phyloP scores from a whole-genome alignment of 1,284 basidiomycete genomes.

The Leucoagaricus sp. region DNA sequence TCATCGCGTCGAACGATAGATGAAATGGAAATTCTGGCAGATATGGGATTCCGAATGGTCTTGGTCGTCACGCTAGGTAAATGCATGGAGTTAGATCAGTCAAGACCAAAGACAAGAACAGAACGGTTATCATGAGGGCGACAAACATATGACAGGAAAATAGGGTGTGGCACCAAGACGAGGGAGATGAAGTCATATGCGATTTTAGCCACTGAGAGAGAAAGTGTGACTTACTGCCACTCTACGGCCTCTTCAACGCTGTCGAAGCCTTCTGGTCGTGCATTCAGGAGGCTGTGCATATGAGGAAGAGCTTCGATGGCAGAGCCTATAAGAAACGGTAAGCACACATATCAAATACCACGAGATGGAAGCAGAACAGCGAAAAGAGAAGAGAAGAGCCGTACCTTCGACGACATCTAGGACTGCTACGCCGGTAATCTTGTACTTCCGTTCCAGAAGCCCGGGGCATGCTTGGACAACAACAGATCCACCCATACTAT shows the following conservation, averaged over 20 bases:
- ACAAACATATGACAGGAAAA: background rate
- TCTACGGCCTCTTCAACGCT: slow-evolving; percentile 85
- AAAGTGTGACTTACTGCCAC: slow-evolving; percentile 82
- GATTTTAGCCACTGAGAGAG: background rate
- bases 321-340: slow-evolving; percentile 59
- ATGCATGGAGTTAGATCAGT: slow-evolving; percentile 13
- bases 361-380: background rate
- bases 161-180: background rate
- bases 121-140: background rate
- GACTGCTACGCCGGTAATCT: slow-evolving; percentile 82
- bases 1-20: slow-evolving; percentile 64
- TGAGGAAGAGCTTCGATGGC: slow-evolving; percentile 89
- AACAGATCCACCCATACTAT: slow-evolving; percentile 92
- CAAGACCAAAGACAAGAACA: background rate
- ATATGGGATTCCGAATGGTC: slow-evolving; percentile 77
- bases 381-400: background rate
- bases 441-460: slow-evolving; percentile 69
- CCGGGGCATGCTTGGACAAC: slow-evolving; percentile 70
- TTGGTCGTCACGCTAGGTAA: slow-evolving; percentile 65
- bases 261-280: slow-evolving; percentile 83
- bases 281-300: slow-evolving; percentile 88
- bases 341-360: background rate
- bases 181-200: slow-evolving; percentile 5
- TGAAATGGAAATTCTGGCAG: slow-evolving; percentile 86
- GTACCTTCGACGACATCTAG: slow-evolving; percentile 97